Percentiles rank a stretch among this genome's conserved stretches.
Conservation (phyloP, 345 rosid genomes). For the Gossypium thurberi region DNA sequence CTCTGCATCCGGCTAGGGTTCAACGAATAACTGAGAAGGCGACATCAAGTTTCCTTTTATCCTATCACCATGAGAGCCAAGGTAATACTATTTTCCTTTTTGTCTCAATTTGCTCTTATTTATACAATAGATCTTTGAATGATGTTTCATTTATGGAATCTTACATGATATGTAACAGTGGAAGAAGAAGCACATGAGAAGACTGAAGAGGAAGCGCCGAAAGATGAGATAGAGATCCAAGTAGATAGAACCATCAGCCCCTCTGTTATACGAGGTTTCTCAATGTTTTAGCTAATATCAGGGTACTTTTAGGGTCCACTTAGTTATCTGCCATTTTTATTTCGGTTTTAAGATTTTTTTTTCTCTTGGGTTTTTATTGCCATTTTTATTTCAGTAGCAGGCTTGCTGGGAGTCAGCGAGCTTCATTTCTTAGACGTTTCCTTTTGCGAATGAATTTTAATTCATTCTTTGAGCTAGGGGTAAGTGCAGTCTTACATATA, state of each 20-base stretch:
- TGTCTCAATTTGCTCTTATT: background rate
- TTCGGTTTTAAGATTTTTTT: background rate
- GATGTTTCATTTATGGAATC: background rate
- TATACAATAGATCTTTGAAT: background rate
- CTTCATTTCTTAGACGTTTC: constrained; percentile 88
- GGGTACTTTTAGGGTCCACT: background rate
- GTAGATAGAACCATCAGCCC: too few relatives aligned
- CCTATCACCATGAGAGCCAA: constrained; percentile 1
- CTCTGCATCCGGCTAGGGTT: background rate
- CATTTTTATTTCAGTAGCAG: constrained; percentile 44
- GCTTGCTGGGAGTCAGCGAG: constrained; percentile 93
- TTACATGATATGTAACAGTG: background rate
- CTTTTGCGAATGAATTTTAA: constrained; percentile 85
- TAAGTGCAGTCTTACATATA: background rate
- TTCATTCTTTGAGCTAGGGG: constrained; percentile 77
- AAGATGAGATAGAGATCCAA: too few relatives aligned
- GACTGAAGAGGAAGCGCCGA: too few relatives aligned
- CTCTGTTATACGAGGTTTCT: too few relatives aligned
- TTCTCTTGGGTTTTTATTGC: background rate
- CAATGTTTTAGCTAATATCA: too few relatives aligned
- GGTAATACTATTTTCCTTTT: background rate
- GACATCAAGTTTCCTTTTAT: background rate
- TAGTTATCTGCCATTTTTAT: background rate
- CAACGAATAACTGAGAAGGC: background rate
- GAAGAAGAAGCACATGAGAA: background rate